Evolutionary conservation across 371 early-diverging fungal genomes (phyloP), one percentile per base, ranked within the genome.

Genomic region (Thermomucor indicae-seudaticae): DNA sequence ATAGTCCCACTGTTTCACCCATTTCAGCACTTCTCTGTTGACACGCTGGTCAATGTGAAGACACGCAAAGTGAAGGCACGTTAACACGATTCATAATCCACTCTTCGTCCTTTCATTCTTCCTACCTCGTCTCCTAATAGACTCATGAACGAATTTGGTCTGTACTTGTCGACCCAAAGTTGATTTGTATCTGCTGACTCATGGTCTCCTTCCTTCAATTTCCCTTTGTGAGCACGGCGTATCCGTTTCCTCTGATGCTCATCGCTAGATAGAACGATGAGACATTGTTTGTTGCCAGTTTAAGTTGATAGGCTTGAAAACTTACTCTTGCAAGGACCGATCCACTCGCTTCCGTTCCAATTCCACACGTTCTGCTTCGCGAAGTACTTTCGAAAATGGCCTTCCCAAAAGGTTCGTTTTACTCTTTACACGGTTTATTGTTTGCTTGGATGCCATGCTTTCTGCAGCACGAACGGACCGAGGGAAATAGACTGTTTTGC

Each of bases 1-100:
- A 34, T 76, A 84, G 64, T 98, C 96, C 98, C 98, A 98, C 37
- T 89, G 80, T 54, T 95, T 95, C 23, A 97, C 83, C 98, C 98
- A 98, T 43, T 73, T 72, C 43, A 96, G 60, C 0, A 93, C 92
- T 23, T 88, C 87, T 6, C 93, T 81, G 59, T 95, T 95, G 2
- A 93, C 66, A 31, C 86, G 67, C 85, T 85, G 55, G 22, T 1
- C n/a, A 6, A 39, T 0, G 29, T 14, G 10, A 25, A 40, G 40
- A 23, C 23, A 22, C 28, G 6, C 19, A 19, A 8, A 8, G 7
- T 12, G 12, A 30, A 24, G 10, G 14, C 29, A 4, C 24, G 22
- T 11, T 14, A 43, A 20, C 7, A 22, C 11, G 32, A 35, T 38
- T 2, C 12, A 11, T 51, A 10, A 11, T 43, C 12, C 43, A 28